A percentile compares a stretch with the other conserved stretches of the same genome.
phyloP scores from a whole-genome alignment of 2,329 filamentous ascomycete species.

The Nemania abortiva region DNA sequence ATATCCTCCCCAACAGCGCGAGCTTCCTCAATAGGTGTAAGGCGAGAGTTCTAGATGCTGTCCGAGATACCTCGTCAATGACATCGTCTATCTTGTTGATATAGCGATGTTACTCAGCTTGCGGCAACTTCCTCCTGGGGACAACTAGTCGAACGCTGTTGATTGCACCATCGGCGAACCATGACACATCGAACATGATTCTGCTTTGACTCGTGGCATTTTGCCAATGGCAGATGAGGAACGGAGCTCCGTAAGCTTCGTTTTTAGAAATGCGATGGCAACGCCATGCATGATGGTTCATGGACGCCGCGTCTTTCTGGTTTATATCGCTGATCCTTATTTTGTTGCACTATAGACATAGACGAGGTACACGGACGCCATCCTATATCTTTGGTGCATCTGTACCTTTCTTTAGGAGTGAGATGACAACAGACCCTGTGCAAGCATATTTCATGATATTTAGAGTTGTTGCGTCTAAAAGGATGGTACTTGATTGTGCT shows the following conservation, averaged over 20 bases:
- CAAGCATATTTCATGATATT: neutral
- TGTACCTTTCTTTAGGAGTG: too few species aligned
- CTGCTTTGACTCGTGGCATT: neutral
- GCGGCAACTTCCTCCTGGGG: constrained; percentile 40
- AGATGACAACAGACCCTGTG: too few species aligned
- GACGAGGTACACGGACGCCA: too few species aligned
- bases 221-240: neutral
- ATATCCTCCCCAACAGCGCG: constrained; percentile 4
- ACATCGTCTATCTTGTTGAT: constrained; percentile 1
- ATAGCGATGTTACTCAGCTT: constrained; percentile 36
- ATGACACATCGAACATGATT: neutral
- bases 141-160: constrained; percentile 12
- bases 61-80: constrained; percentile 7
- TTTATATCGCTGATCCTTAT: neutral
- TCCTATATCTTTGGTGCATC: too few species aligned
- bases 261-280: neutral
- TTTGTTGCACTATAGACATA: neutral
- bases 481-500: neutral
- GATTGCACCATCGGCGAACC: neutral
- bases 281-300: neutral
- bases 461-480: neutral
- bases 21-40: constrained; percentile 33
- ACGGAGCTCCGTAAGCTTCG: neutral
- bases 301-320: neutral
- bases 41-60: constrained; percentile 6